phyloP scores from a whole-genome alignment of 2,329 filamentous ascomycete species.

The Sordariomycetes sp. region DNA sequence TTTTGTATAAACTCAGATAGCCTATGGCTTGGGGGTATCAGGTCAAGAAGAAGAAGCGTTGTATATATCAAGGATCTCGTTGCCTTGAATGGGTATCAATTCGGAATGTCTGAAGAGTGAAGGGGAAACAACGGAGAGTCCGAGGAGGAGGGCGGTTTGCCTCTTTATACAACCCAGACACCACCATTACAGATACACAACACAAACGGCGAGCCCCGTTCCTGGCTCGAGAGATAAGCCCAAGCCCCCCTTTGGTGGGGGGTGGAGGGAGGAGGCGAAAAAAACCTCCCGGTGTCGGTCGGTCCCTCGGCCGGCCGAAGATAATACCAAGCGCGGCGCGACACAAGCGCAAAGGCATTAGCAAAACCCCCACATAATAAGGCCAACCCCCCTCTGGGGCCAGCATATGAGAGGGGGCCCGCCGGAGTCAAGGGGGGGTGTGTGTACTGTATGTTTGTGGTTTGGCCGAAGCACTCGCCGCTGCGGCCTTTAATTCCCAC shows the following conservation, averaged over 20 bases:
- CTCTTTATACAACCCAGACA: not conserved
- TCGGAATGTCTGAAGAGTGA: not conserved
- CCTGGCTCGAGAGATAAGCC: not conserved
- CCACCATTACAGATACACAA: not conserved
- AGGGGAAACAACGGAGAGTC: not conserved
- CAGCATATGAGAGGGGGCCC: not conserved
- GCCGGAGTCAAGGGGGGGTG: not conserved
- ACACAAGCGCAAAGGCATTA: not conserved
- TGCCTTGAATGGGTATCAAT: not conserved
- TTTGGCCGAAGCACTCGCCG: not conserved
- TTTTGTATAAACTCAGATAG: not conserved
- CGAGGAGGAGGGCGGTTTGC: not conserved
- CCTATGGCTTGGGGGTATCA: not conserved
- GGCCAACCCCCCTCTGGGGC: not conserved
- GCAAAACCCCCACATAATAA: not conserved
- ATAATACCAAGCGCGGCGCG: no score
- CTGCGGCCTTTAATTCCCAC: not conserved
- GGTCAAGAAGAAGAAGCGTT: not conserved
- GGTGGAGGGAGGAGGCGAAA: not conserved
- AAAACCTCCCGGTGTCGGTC: not conserved
- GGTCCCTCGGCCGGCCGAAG: not conserved
- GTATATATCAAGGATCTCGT: not conserved
- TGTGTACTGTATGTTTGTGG: not conserved
- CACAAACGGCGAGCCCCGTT: not conserved
- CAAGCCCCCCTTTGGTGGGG: not conserved